Base-by-base conservation (phyloP, 1,139 yeast species). In the Kodamaea ohmeri region DNA sequence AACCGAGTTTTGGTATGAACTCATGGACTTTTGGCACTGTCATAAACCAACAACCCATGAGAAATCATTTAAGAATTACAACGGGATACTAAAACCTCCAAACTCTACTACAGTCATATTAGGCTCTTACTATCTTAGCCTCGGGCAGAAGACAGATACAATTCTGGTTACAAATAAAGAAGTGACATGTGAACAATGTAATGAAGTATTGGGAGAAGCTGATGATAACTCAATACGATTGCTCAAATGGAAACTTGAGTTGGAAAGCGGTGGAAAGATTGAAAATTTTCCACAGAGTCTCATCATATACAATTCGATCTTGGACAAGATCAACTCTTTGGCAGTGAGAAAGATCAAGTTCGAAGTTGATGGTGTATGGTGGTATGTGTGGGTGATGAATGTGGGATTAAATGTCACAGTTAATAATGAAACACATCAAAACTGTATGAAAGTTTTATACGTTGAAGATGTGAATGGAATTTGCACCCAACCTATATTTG, bases 1-100 rank as follows among this genome's bases (percentile, higher is more conserved):
- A 0, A 84, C 95, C 1, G 97, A 89, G 51, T 69, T 80, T 39
- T 92, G 98, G 98, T 78, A 85, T 9, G 98, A 92, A 55, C 68
- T 92, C 75, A 85, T 92, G 96, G 97, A 92, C 44, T 85, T 84
- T 48, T 92, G 98, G 98, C 97, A 92, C 58, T 92, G 98, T 55
- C 97, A 92, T 56, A 89, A 89, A 55, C 97, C 98, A 16, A 49
- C 48, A 19, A 35, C 30, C 16, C 31, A 34, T 14, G 51, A 52
- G 21, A 19, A 17, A 64, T 47, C 49, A 55, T 26, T 65, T 15
- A 47, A 53, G 17, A 45, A 50, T n/a, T 67, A 67, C 48, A 49
- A 56, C 27, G 65, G 67, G 12, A 55, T 61, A 2, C 58, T 85
- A 38, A 61, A 55, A 12, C 88, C 94, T 0, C 53, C 57, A 3